Evolutionary conservation across 345 rosid genomes (phyloP), one percentile per base, ranked within the genome.

Genomic region (Reutealis trisperma): DNA sequence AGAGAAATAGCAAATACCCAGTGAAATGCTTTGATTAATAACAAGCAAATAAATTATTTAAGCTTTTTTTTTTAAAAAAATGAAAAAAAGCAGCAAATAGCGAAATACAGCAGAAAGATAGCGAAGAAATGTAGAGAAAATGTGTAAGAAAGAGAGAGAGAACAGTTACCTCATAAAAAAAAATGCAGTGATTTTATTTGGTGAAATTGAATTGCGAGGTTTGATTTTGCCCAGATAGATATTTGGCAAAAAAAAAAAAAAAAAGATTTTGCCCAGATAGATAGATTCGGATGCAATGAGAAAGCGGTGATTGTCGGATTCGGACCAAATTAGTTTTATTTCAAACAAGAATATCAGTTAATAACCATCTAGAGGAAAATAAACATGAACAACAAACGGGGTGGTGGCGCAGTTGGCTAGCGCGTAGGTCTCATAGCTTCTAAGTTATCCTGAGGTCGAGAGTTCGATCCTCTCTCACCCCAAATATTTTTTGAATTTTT

Each of bases 401-500:
- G 82, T 80, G 86, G 87, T 87, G 90, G 85, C 85, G 85, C 87
- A 83, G 88, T 83, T 85, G 87, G 90, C 85, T 85, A 83, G 87
- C 84, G 80, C 83, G 84, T 83, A 76, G 86, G 85, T 84, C 84
- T 84, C 79, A 84, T 84, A 78, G 88, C 79, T 71, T 41, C 4
- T 30, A 80, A 82, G 80, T 73, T 16, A 82, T 85, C 82, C 85
- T 85, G 83, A 83, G 86, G 84, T 85, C 88, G 82, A 83, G 83
- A 76, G 90, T 84, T 85, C 87, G 86, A 87, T 78, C 85, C 83
- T 76, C 86, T 78, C 84, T 85, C 83, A 81, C 83, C 88, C 85
- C 78, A 76, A 10, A 9, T 21, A 1, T 0, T 0, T 0, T 2
- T 2, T 47, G 5, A 34, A 2, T 37, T 37, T 37, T 37, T 37